Evolutionary conservation across 768 basidiomycete genomes (phyloP).

Genomic region (Suillus clintonianus): DNA sequence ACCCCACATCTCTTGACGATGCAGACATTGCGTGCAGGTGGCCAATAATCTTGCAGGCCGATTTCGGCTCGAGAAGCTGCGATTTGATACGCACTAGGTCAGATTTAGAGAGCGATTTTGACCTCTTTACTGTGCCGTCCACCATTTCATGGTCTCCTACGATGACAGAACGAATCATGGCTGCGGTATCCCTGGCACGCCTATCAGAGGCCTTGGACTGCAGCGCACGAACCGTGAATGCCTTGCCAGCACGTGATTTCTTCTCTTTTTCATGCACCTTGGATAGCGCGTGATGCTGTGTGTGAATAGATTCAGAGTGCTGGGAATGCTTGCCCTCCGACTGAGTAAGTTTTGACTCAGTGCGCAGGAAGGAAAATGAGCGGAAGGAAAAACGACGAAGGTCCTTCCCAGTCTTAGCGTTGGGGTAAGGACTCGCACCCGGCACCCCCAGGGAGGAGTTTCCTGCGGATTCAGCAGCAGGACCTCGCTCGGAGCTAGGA

Average conservation of each 20-base stretch:
- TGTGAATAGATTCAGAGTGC: constrained; percentile 9
- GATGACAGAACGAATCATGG: constrained; percentile 67
- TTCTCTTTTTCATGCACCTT: constrained; percentile 41
- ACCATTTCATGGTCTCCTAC: constrained; percentile 48
- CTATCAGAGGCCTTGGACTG: constrained; percentile 48
- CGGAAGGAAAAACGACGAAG: constrained; percentile 52
- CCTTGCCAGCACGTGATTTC: constrained; percentile 36
- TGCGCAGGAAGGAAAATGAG: constrained; percentile 43
- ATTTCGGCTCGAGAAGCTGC: constrained; percentile 64
- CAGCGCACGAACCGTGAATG: constrained; percentile 33
- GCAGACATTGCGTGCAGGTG: constrained; percentile 64
- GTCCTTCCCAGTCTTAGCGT: constrained; percentile 20
- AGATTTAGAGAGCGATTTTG: constrained; percentile 45
- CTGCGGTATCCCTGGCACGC: constrained; percentile 64
- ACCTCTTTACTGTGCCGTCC: constrained; percentile 37
- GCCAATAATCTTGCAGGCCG: constrained; percentile 71
- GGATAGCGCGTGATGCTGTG: constrained; percentile 30
- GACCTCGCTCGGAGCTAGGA: constrained; percentile 3
- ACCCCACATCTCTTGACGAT: constrained; percentile 11
- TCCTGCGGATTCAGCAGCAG: constrained; percentile 6
- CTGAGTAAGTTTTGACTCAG: constrained; percentile 30
- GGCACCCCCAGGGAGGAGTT: constrained; percentile 15
- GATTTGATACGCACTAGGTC: constrained; percentile 67
- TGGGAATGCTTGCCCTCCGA: constrained; percentile 30
- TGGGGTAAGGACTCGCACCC: neutral